These are phyloP conservation scores for Torrubiellomyces zombiae DNA, from an alignment of 2,329 filamentous ascomycete species.

Conservation along the genomic window DNA sequence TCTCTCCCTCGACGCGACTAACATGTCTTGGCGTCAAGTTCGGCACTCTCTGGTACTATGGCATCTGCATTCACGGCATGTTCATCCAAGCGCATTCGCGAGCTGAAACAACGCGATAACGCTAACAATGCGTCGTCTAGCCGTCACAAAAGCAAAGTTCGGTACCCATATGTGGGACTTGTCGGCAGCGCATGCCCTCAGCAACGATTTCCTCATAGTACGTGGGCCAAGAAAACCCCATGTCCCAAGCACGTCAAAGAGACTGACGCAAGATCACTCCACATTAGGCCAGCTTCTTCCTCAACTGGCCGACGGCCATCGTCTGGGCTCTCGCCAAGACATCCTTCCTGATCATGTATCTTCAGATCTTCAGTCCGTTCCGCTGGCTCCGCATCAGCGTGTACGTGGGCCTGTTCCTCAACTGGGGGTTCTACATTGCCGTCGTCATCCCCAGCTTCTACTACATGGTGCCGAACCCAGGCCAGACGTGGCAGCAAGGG, in stretches of 20 bases:
- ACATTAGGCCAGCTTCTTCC: slow-evolving; percentile 1
- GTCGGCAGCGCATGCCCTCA: neutral
- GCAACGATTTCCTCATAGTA: neutral
- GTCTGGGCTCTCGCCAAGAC: neutral
- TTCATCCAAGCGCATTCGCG: neutral
- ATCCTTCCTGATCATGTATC: neutral
- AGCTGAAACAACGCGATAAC: no score
- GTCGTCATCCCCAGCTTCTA: neutral
- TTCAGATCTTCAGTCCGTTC: neutral
- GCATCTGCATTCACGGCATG: neutral
- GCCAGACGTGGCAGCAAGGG: neutral
- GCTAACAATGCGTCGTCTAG: neutral
- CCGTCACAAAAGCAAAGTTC: neutral
- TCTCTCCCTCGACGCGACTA: no score
- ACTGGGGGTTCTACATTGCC: slow-evolving; percentile 1
- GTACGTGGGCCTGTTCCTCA: neutral
- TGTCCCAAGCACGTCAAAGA: neutral
- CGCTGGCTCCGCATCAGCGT: slow-evolving; percentile 1
- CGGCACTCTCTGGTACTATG: neutral
- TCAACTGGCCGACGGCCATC: neutral
- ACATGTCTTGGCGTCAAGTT: neutral
- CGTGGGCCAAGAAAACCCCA: neutral
- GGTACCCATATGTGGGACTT: slow-evolving; percentile 1
- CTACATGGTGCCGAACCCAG: neutral
- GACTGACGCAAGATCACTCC: no score